Evolutionary conservation across 2,329 filamentous ascomycete species (phyloP).

Genomic region (Helotiales sp.): DNA sequence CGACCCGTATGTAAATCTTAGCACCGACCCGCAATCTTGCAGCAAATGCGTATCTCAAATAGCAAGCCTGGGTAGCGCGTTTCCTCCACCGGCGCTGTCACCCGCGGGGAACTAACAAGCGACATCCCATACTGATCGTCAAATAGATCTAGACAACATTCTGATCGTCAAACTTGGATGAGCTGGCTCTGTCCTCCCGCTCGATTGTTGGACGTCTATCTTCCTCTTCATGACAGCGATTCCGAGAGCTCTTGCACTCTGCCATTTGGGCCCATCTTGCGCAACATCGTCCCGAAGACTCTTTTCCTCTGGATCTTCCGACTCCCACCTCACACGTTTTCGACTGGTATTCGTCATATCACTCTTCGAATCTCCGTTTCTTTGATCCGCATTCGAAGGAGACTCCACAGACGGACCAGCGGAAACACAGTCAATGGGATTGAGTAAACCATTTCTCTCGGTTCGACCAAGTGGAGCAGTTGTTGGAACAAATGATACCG

Average conservation of each 20-base stretch:
- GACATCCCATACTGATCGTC: conserved; percentile 2
- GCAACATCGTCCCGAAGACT: conserved; percentile 17
- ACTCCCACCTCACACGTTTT: conserved; percentile 20
- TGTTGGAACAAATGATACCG: conserved; percentile 14
- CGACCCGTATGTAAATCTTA: not conserved
- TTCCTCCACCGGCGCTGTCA: not conserved
- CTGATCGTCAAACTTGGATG: not conserved
- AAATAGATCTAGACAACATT: not conserved
- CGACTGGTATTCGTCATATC: not conserved
- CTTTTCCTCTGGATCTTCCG: conserved; percentile 21
- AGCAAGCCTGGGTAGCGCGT: conserved; percentile 6
- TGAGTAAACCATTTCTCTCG: not conserved
- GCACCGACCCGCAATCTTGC: conserved; percentile 10
- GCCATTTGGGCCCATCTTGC: conserved; percentile 17
- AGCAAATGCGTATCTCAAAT: conserved; percentile 15
- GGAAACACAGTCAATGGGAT: not conserved
- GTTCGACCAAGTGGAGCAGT: not conserved
- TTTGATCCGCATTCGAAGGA: not conserved
- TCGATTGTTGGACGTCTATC: not conserved
- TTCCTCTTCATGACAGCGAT: conserved; percentile 14
- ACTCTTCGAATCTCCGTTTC: not conserved
- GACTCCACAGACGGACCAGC: not conserved
- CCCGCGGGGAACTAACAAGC: not conserved
- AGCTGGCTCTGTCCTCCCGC: not conserved
- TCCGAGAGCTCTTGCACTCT: conserved; percentile 19